Evolutionary conservation across 805 yeast genomes (phyloP).

Genomic region (Zygoascus flipseniorum): DNA sequence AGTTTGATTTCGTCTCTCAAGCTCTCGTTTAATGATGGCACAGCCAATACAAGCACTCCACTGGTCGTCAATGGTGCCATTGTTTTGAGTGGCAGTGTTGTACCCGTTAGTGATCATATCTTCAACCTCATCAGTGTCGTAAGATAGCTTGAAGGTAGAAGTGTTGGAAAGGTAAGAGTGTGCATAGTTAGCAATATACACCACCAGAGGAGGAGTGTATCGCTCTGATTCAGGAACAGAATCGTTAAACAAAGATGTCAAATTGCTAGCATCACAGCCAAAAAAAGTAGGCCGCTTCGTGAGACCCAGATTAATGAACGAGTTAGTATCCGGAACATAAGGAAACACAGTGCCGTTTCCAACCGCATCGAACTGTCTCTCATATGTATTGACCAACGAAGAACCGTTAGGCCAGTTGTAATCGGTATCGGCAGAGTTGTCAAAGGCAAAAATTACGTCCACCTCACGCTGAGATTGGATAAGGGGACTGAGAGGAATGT

Average conservation of each 20-base stretch:
- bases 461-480: slow-evolving; percentile 50
- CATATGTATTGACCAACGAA: slow-evolving; percentile 47
- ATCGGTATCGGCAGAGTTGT: slow-evolving; percentile 56
- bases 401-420: slow-evolving; percentile 59
- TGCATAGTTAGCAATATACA: slow-evolving; percentile 71
- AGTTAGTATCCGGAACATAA: slow-evolving; percentile 61
- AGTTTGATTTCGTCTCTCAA: slow-evolving; percentile 52
- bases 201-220: slow-evolving; percentile 56
- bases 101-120: slow-evolving; percentile 67
- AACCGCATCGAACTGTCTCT: slow-evolving; percentile 46
- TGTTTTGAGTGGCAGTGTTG: slow-evolving; percentile 56
- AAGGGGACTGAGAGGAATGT: slow-evolving; percentile 56
- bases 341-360: slow-evolving; percentile 65
- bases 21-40: slow-evolving; percentile 71
- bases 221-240: slow-evolving; percentile 9
- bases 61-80: slow-evolving; percentile 56
- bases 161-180: slow-evolving; percentile 59
- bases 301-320: slow-evolving; percentile 52
- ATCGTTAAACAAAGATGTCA: slow-evolving; percentile 21
- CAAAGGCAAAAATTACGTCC: slow-evolving; percentile 61
- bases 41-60: slow-evolving; percentile 75
- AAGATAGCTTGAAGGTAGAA: slow-evolving; percentile 62
- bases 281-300: slow-evolving; percentile 70
- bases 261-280: slow-evolving; percentile 65
- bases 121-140: slow-evolving; percentile 46